Conservation (phyloP, 441 rosid genomes). For the Euphorbia corollata region DNA sequence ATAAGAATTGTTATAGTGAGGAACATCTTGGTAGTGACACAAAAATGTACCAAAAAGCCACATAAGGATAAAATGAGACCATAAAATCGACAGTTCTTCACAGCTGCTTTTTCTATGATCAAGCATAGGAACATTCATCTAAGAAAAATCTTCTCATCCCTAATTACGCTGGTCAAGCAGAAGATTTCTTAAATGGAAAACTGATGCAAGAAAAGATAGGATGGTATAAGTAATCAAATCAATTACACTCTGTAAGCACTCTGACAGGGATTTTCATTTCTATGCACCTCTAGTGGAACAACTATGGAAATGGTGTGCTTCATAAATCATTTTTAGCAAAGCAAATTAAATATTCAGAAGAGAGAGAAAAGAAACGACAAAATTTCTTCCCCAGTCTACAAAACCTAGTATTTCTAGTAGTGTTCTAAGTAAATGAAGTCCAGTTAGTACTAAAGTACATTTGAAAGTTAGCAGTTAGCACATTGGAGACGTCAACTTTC, state of each 20-base stretch:
- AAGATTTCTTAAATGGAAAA: neutral
- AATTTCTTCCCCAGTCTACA: neutral
- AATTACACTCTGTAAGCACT: neutral
- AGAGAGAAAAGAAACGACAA: neutral
- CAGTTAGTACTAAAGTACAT: neutral
- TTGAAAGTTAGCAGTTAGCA: neutral
- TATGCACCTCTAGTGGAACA: neutral
- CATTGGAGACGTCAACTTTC: neutral
- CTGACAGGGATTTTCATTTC: neutral
- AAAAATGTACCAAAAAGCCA: neutral
- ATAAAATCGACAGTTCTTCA: neutral
- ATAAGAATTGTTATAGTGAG: neutral
- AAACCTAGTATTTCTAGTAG: neutral
- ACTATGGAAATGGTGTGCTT: neutral
- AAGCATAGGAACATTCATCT: neutral
- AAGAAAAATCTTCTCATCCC: too few species aligned
- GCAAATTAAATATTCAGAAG: neutral
- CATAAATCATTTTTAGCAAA: neutral
- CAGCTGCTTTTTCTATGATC: slow-evolving; percentile 3
- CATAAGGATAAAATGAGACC: neutral
- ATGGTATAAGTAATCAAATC: neutral
- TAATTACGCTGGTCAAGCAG: too few species aligned
- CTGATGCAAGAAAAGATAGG: neutral
- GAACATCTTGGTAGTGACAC: neutral
- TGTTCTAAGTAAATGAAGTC: neutral